These are phyloP conservation scores for Cutaneotrichosporon sp. DNA, from an alignment of 1,284 basidiomycete species.

Conservation along the genomic window DNA sequence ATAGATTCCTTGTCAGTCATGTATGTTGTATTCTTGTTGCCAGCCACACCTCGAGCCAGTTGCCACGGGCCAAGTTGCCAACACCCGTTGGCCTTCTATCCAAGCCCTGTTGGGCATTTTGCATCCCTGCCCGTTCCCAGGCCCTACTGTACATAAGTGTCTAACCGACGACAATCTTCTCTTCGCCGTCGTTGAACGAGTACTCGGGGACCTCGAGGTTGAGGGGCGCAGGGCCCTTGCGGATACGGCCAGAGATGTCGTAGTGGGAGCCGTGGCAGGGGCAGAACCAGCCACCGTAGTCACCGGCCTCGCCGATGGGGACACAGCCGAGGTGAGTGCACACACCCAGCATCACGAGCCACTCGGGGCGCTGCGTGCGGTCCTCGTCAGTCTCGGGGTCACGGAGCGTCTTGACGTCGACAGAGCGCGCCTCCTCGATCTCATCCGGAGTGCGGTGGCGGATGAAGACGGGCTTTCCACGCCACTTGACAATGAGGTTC, in stretches of 20 bases:
- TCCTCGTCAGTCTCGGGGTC: conserved; percentile 89
- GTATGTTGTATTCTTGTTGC: not conserved
- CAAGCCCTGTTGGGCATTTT: conserved; percentile 4
- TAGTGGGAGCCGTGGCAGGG: conserved; percentile 98
- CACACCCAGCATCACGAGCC: conserved; percentile 95
- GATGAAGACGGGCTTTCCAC: conserved; percentile 99
- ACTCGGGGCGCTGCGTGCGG: conserved; percentile 90
- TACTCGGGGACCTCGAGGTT: conserved; percentile 91
- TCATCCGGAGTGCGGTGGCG: conserved; percentile 89
- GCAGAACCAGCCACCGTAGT: conserved; percentile 98
- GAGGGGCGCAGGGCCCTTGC: conserved; percentile 90
- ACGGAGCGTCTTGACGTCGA: conserved; percentile 80
- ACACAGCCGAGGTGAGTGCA: conserved; percentile 99
- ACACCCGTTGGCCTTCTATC: not conserved
- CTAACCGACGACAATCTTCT: conserved; percentile 87
- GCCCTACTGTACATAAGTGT: not conserved
- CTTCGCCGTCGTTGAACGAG: conserved; percentile 79
- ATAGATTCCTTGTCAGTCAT: too few species aligned
- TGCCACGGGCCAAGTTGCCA: too few species aligned
- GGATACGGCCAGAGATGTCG: conserved; percentile 73
- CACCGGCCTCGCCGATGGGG: conserved; percentile 95
- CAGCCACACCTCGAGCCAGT: not conserved
- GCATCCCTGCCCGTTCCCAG: not conserved
- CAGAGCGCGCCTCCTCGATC: conserved; percentile 84
- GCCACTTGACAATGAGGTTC: conserved; percentile 92